These are phyloP conservation scores for Pneumocystis jirovecii DNA, from an alignment of 1,139 yeast genomes.

Conservation along the genomic window DNA sequence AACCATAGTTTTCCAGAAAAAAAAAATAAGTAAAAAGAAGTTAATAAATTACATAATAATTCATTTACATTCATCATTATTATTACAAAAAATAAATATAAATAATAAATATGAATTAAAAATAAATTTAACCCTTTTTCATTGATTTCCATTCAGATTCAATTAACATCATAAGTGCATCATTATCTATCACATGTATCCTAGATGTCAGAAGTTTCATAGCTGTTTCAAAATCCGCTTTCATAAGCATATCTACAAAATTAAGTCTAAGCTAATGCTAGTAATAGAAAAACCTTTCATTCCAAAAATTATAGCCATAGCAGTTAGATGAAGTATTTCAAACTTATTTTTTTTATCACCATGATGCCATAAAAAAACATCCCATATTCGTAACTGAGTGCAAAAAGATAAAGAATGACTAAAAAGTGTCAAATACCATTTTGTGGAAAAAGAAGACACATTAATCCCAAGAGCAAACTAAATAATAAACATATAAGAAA, in stretches of 20 bases:
- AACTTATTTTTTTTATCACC: slow-evolving; percentile 4
- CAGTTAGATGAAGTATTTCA: slow-evolving; percentile 12
- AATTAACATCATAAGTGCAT: slow-evolving; percentile 11
- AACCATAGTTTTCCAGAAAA: not conserved
- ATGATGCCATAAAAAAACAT: slow-evolving; percentile 12
- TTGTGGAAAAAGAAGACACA: slow-evolving; percentile 16
- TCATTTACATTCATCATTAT: not conserved
- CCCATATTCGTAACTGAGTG: slow-evolving; percentile 18
- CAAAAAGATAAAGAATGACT: slow-evolving; percentile 16
- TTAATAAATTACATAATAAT: too few species aligned
- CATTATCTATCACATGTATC: slow-evolving; percentile 14
- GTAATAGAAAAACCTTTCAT: slow-evolving; percentile 5
- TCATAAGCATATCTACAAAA: slow-evolving; percentile 5
- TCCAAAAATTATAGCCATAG: slow-evolving; percentile 9
- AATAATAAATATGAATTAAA: too few species aligned
- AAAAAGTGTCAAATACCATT: slow-evolving; percentile 17
- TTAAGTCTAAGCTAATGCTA: slow-evolving; percentile 6
- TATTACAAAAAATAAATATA: not conserved
- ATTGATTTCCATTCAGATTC: not conserved
- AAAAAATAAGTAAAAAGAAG: too few species aligned
- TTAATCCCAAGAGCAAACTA: slow-evolving; percentile 11
- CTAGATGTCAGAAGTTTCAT: slow-evolving; percentile 13
- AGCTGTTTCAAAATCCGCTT: slow-evolving; percentile 15
- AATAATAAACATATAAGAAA: not conserved
- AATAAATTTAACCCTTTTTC: not conserved